Percentiles rank a stretch among this genome's conserved stretches.
Conservation (phyloP, 169 alveolate genomes). For the Plasmodium inui region DNA sequence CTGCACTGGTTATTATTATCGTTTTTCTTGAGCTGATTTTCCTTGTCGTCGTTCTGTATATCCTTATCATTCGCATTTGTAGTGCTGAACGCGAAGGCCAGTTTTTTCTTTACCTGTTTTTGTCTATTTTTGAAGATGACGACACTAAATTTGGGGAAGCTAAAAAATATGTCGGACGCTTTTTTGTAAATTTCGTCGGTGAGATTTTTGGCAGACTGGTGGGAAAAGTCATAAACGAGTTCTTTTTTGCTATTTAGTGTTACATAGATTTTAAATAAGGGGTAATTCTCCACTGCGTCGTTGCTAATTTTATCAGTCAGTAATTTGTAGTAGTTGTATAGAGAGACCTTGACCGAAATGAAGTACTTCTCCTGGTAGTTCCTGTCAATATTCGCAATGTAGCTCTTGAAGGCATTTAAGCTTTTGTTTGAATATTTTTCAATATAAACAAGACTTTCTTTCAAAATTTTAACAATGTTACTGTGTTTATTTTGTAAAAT, state of each 20-base stretch:
- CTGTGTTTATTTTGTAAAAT: conserved; percentile 62
- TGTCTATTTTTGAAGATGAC: conserved; percentile 73
- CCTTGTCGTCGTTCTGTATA: conserved; percentile 8
- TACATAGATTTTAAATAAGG: conserved; percentile 67
- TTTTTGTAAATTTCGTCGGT: conserved; percentile 68
- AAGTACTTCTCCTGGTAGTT: conserved; percentile 63
- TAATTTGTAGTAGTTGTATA: conserved; percentile 63
- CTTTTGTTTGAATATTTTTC: conserved; percentile 68
- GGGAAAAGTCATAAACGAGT: conserved; percentile 54
- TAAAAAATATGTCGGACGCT: conserved; percentile 68
- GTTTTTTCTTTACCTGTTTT: conserved; percentile 55
- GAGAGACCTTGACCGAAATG: conserved; percentile 68
- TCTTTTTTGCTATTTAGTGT: conserved; percentile 46
- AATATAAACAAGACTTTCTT: conserved; percentile 48
- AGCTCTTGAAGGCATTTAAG: conserved; percentile 56
- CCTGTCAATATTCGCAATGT: conserved; percentile 45
- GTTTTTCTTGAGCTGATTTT: conserved; percentile 39
- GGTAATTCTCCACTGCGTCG: conserved; percentile 72
- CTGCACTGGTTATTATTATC: conserved; percentile 55
- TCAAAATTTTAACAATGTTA: conserved; percentile 39
- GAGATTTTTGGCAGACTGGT: conserved; percentile 67
- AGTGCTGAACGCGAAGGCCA: conserved; percentile 58
- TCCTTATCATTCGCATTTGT: conserved; percentile 45
- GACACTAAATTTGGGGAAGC: conserved; percentile 28
- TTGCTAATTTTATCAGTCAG: conserved; percentile 67